A percentile compares a stretch with the other conserved stretches of the same genome.
phyloP scores from a whole-genome alignment of 192 early-diverging fungal genomes.

The Dissophora ornata region DNA sequence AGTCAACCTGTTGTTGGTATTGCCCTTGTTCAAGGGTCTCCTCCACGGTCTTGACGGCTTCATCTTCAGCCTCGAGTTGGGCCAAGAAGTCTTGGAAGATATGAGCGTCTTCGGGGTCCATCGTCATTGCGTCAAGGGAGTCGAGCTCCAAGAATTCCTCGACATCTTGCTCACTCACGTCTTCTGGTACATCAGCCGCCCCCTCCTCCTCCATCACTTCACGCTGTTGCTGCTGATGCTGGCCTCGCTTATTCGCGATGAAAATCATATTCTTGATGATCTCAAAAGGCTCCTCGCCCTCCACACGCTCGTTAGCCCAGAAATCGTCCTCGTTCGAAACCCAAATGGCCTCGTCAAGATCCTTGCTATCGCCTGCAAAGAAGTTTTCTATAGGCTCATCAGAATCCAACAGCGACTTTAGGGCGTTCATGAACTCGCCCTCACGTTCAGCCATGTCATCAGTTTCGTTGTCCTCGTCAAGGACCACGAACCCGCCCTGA shows the following conservation, averaged over 20 bases:
- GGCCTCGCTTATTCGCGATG: slow-evolving; percentile 4
- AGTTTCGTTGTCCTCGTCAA: background rate
- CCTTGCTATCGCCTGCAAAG: too few relatives aligned
- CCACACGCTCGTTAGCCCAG: too few relatives aligned
- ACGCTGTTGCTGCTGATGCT: background rate
- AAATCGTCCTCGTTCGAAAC: too few relatives aligned
- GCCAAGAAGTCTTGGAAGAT: slow-evolving; percentile 40
- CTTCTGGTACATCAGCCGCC: background rate
- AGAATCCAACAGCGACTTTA: too few relatives aligned
- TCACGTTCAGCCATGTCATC: too few relatives aligned
- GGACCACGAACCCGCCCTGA: background rate
- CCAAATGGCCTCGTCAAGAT: too few relatives aligned
- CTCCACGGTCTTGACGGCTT: background rate
- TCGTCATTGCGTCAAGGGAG: slow-evolving; percentile 40
- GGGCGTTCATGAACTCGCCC: too few relatives aligned
- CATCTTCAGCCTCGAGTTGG: slow-evolving; percentile 22
- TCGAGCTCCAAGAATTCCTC: slow-evolving; percentile 25
- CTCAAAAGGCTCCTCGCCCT: slow-evolving; percentile 12
- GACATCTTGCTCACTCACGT: slow-evolving; percentile 2
- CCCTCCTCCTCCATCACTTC: slow-evolving; percentile 3
- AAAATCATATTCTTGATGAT: slow-evolving; percentile 7
- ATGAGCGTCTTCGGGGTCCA: slow-evolving; percentile 55
- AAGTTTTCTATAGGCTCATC: too few relatives aligned
- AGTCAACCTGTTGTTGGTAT: slow-evolving; percentile 11
- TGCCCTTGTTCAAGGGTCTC: background rate